A percentile compares a stretch with the other conserved stretches of the same genome.
Evolutionary conservation across 2,329 filamentous ascomycete genomes (phyloP).

Genomic region (Arthrobotrys sphaeroides): DNA sequence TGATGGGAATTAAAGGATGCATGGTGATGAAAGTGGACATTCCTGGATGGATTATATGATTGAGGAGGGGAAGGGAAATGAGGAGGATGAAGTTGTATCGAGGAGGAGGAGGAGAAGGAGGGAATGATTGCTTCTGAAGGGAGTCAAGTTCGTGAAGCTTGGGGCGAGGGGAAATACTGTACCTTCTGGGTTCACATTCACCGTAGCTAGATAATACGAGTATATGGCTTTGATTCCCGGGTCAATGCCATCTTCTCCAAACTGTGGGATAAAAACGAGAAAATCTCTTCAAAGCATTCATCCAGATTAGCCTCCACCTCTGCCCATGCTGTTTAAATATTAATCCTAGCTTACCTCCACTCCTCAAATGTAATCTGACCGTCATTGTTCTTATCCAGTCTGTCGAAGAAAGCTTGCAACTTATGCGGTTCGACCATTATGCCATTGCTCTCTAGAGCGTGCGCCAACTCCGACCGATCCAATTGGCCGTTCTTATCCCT

Average conservation of each 20-base stretch:
- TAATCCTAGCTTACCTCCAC: constrained; percentile 28
- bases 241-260: constrained; percentile 61
- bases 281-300: constrained; percentile 75
- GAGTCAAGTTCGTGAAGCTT: constrained; percentile 59
- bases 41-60: not conserved
- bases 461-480: constrained; percentile 82
- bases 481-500: constrained; percentile 83
- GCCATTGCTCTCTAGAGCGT: constrained; percentile 80
- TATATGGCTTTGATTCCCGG: constrained; percentile 81
- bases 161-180: constrained; percentile 73
- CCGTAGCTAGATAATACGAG: constrained; percentile 88
- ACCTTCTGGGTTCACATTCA: constrained; percentile 90
- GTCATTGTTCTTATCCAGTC: constrained; percentile 89
- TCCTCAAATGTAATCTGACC: constrained; percentile 65
- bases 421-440: constrained; percentile 79
- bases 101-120: no score
- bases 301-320: not conserved
- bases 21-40: constrained; percentile 40
- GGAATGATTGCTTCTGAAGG: no score
- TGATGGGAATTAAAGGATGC: constrained; percentile 19
- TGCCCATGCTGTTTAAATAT: not conserved
- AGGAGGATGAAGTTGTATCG: constrained; percentile 82
- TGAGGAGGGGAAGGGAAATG: no score
- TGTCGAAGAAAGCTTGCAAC: constrained; percentile 83
- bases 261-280: constrained; percentile 82